These are phyloP conservation scores for Pichia sp. DNA, from an alignment of 1,139 yeast genomes.

Conservation along the genomic window DNA sequence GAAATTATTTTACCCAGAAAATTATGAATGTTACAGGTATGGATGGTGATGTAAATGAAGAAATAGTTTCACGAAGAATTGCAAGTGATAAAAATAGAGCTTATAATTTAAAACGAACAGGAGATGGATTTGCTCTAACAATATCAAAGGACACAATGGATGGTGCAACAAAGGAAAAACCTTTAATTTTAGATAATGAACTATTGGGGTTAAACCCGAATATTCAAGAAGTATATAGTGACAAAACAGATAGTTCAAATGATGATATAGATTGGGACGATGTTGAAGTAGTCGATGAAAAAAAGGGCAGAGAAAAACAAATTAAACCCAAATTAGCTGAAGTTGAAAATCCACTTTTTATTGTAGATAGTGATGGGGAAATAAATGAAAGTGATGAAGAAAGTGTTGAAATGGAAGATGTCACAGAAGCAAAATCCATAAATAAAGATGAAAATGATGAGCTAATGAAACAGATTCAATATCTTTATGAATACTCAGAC, in stretches of 20 bases:
- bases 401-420: conserved; percentile 12
- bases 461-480: conserved; percentile 25
- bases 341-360: conserved; percentile 5
- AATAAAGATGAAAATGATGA: conserved; percentile 13
- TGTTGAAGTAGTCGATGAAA: conserved; percentile 8
- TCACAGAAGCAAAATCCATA: conserved; percentile 7
- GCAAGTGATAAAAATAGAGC: conserved; percentile 79
- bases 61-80: conserved; percentile 47
- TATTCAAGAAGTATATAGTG: background rate
- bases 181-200: conserved; percentile 24
- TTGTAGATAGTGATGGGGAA: conserved; percentile 8
- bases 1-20: conserved; percentile 84
- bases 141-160: conserved; percentile 32
- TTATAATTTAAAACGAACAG: conserved; percentile 69
- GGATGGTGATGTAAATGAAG: conserved; percentile 47
- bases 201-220: background rate
- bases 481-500: conserved; percentile 28
- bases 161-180: conserved; percentile 33
- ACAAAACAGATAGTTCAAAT: conserved; percentile 27
- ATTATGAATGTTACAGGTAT: conserved; percentile 81
- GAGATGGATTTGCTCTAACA: conserved; percentile 83
- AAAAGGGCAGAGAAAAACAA: background rate
- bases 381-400: conserved; percentile 9
- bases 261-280: conserved; percentile 24
- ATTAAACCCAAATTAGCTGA: background rate